Evolutionary conservation across 2,329 filamentous ascomycete genomes (phyloP).

Genomic region (Venturia effusa): DNA sequence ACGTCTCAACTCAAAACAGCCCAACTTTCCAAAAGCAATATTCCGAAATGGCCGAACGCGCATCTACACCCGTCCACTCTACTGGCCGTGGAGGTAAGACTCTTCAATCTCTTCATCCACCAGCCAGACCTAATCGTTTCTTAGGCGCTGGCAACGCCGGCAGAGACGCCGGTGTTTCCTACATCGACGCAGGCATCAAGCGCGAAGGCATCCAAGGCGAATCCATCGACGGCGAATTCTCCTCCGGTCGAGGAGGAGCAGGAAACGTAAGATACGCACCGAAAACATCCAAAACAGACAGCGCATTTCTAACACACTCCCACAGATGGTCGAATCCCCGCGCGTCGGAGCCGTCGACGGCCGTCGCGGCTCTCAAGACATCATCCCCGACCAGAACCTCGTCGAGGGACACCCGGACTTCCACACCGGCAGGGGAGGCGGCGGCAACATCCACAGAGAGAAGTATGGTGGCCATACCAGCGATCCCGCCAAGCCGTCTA

Average conservation of each 20-base stretch:
- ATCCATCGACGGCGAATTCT: constrained; percentile 28
- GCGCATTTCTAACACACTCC: neutral
- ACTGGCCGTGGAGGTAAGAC: constrained; percentile 12
- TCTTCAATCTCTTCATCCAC: neutral
- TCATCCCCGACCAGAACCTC: constrained; percentile 33
- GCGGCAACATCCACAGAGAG: constrained; percentile 37
- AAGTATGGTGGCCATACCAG: constrained; percentile 36
- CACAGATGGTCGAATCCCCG: constrained; percentile 30
- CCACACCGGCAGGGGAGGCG: constrained; percentile 38
- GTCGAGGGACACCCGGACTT: constrained; percentile 32
- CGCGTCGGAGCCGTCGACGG: constrained; percentile 18
- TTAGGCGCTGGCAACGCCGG: constrained; percentile 50
- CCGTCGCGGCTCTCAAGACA: constrained; percentile 26
- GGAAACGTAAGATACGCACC: constrained; percentile 14
- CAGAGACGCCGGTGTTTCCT: constrained; percentile 32
- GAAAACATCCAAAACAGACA: neutral
- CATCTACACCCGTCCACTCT: constrained; percentile 1
- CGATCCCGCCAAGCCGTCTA: constrained; percentile 22
- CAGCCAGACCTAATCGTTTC: neutral
- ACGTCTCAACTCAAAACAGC: neutral
- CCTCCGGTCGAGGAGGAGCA: constrained; percentile 19
- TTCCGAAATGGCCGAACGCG: neutral
- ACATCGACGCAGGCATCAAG: constrained; percentile 34
- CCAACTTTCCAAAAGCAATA: neutral
- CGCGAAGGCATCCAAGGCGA: constrained; percentile 34